Conservation (phyloP, 2,329 filamentous ascomycete species). For the Monilinia vaccinii-corymbosi region DNA sequence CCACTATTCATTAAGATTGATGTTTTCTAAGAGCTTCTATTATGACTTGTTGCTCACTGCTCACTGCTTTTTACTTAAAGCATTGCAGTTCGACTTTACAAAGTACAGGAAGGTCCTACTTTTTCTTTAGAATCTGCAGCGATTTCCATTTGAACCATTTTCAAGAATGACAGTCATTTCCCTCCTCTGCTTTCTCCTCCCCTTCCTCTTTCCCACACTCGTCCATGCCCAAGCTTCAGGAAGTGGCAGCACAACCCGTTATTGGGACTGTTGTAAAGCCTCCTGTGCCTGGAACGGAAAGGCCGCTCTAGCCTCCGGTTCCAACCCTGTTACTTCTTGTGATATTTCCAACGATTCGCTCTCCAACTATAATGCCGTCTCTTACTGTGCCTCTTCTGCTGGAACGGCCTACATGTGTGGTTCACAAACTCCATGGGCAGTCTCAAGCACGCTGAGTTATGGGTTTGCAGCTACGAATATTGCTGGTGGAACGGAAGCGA, state of each 20-base stretch:
- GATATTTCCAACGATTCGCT: slow-evolving; percentile 44
- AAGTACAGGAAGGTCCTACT: not conserved
- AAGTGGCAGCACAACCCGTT: slow-evolving; percentile 32
- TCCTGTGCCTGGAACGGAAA: slow-evolving; percentile 54
- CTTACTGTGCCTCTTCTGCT: slow-evolving; percentile 41
- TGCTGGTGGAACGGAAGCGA: slow-evolving; percentile 43
- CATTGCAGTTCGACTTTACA: not conserved
- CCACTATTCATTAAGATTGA: not conserved
- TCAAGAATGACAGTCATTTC: not conserved
- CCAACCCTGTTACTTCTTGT: slow-evolving; percentile 23
- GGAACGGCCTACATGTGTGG: slow-evolving; percentile 51
- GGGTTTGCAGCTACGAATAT: slow-evolving; percentile 56
- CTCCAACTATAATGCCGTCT: slow-evolving; percentile 37
- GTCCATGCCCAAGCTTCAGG: slow-evolving; percentile 18
- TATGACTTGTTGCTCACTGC: not conserved
- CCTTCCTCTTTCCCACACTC: slow-evolving; percentile 20
- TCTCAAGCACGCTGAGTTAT: slow-evolving; percentile 49
- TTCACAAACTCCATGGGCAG: slow-evolving; percentile 51
- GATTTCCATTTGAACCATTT: not conserved
- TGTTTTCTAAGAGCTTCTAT: not conserved
- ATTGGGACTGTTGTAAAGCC: slow-evolving; percentile 65
- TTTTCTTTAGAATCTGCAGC: not conserved
- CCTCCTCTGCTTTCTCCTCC: not conserved
- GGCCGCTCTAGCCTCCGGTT: slow-evolving; percentile 36
- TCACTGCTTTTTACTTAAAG: not conserved